Base-by-base conservation (phyloP, 768 basidiomycete genomes). In the Mycena indigotica region DNA sequence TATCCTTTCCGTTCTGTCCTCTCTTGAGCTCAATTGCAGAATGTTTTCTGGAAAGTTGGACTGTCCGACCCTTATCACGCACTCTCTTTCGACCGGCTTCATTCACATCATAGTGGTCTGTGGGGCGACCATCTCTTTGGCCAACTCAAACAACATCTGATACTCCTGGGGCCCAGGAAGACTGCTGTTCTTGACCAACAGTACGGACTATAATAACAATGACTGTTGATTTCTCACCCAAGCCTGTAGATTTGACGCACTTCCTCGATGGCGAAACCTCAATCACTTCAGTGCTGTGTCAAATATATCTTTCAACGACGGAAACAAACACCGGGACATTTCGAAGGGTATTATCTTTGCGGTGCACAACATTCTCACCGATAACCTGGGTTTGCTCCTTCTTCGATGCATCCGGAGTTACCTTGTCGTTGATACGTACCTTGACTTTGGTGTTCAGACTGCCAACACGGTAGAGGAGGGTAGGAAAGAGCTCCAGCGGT, bases 11-110 rank as follows among this genome's bases (percentile, higher is more conserved):
- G 4, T 26, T 26, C n/a, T 26, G 28, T 58, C 32, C 10, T 63
- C 19, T 52, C 53, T 45, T 24, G 52, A 5, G 28, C 28, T 16
- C 45, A 29, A 28, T 21, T 51, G 32, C 35, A 78, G 76, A 80
- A 77, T 66, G 68, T 72, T 3, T 80, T 80, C 56, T 80, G 76
- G 76, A 40, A 26, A 0, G 29, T 80, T 16, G 35, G 24, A 17
- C 28, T 66, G 55, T 76, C 73, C 5, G 74, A 78, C 58, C 71
- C 73, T 6, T 59, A 75, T 50, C 19, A 30, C 3, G 70, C 74
- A 26, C 23, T 73, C 3, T 73, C 73, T 10, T 80, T 72, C 52
- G 78, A 82, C 60, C 64, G 63, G 2, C 66, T 80, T 16, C 79
- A 81, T 59, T 64, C 58, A 10, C 66, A 75, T 51, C 52, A 70